phyloP scores from a whole-genome alignment of 495 filamentous ascomycete genomes.

The Amphirosellinia nigrospora region DNA sequence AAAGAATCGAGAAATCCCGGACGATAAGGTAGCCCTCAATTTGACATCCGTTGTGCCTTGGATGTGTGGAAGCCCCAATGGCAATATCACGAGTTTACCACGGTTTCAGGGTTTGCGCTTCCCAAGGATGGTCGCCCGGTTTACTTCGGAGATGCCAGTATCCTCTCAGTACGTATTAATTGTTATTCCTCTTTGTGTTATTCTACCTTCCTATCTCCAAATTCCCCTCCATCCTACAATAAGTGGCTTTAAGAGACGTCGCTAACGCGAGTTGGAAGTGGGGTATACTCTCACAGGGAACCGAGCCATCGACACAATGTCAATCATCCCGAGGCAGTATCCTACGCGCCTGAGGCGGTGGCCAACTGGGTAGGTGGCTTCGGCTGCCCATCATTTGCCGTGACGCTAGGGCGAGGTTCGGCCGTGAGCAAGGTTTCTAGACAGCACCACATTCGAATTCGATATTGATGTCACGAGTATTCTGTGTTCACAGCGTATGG shows the following conservation, averaged over 20 bases:
- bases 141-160: slow-evolving; percentile 15
- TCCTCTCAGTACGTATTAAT: slow-evolving; percentile 4
- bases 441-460: slow-evolving; percentile 12
- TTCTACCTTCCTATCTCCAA: background rate
- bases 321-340: background rate
- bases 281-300: background rate
- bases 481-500: background rate
- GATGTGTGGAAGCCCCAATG: background rate
- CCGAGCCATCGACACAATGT: background rate
- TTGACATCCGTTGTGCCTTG: slow-evolving; percentile 13
- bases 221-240: background rate
- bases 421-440: background rate
- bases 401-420: slow-evolving; percentile 14
- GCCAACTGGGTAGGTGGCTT: slow-evolving; percentile 19
- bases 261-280: background rate
- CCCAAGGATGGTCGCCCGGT: slow-evolving; percentile 2
- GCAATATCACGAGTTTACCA: background rate
- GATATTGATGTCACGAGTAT: slow-evolving; percentile 16
- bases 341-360: background rate
- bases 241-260: background rate
- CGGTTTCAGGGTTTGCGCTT: slow-evolving; percentile 17
- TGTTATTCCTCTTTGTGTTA: background rate
- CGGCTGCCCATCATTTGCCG: slow-evolving; percentile 17
- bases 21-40: background rate
- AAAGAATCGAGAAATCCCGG: background rate